phyloP scores from a whole-genome alignment of 768 basidiomycete genomes.

The Inosperma sp. region DNA sequence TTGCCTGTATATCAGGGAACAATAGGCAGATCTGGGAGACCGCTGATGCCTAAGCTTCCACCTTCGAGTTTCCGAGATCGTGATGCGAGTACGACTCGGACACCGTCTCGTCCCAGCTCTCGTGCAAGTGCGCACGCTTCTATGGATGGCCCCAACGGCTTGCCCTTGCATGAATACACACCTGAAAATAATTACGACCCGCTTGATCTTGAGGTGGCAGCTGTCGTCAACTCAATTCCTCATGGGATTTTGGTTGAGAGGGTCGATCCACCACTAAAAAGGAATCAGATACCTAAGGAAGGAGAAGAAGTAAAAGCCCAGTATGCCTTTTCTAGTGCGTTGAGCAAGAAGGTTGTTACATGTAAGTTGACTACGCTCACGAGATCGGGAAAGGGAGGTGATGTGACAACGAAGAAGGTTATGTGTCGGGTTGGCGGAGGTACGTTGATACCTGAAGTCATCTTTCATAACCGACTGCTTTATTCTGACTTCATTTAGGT shows the following conservation, averaged over 20 bases:
- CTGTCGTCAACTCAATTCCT: constrained; percentile 66
- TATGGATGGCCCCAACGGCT: constrained; percentile 46
- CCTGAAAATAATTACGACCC: constrained; percentile 70
- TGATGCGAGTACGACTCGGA: constrained; percentile 45
- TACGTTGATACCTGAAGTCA: constrained; percentile 31
- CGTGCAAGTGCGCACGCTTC: constrained; percentile 60
- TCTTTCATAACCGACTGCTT: constrained; percentile 1
- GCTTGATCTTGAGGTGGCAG: constrained; percentile 74
- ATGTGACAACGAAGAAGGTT: constrained; percentile 71
- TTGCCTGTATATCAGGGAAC: constrained; percentile 50
- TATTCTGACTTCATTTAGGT: constrained; percentile 37
- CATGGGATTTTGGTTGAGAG: constrained; percentile 78
- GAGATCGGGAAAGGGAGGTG: constrained; percentile 48
- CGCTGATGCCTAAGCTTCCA: constrained; percentile 45
- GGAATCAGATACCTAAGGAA: constrained; percentile 49
- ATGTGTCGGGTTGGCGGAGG: constrained; percentile 90
- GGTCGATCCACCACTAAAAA: constrained; percentile 70
- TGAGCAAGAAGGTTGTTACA: constrained; percentile 71
- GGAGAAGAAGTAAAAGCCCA: constrained; percentile 80
- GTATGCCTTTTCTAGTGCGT: constrained; percentile 72
- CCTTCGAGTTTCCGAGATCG: constrained; percentile 64
- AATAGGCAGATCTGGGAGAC: constrained; percentile 31
- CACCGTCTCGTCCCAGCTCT: constrained; percentile 62
- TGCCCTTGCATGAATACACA: constrained; percentile 57
- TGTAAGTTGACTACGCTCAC: constrained; percentile 77